Conservation (phyloP, 75 land plant species). For the Azolla pinnata region DNA sequence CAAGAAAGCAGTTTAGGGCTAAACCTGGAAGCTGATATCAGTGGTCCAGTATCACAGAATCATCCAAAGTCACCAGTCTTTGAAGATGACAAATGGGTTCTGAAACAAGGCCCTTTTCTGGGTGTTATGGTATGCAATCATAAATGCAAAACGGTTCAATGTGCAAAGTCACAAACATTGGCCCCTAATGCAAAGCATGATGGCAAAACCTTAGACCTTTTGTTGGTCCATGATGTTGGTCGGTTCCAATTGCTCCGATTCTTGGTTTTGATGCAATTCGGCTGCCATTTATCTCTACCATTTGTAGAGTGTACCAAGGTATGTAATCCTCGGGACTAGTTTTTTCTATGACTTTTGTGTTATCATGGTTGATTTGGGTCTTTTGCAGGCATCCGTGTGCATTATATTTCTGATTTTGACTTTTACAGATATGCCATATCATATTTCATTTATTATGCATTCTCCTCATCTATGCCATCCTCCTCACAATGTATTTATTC, state of each 20-base stretch:
- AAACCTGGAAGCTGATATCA: not conserved
- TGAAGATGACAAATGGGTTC: slow-evolving; percentile 16
- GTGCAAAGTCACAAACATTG: slow-evolving; percentile 22
- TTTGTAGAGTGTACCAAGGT: slow-evolving; percentile 38
- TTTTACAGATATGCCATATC: not conserved
- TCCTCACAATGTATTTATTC: not conserved
- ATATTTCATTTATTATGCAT: not conserved
- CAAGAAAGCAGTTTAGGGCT: not conserved
- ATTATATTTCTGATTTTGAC: not conserved
- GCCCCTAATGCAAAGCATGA: slow-evolving; percentile 33
- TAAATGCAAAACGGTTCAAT: slow-evolving; percentile 35
- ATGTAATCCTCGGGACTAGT: not conserved
- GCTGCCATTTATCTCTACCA: slow-evolving; percentile 27
- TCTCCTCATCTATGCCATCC: not conserved
- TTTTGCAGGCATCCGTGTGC: not conserved
- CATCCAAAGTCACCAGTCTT: not conserved
- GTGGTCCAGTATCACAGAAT: not conserved
- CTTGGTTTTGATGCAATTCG: slow-evolving; percentile 28
- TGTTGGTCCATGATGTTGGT: slow-evolving; percentile 24
- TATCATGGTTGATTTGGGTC: not conserved
- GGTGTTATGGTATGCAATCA: slow-evolving; percentile 36
- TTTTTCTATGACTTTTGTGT: not conserved
- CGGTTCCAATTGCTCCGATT: slow-evolving; percentile 27
- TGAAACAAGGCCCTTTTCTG: slow-evolving; percentile 21
- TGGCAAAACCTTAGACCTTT: slow-evolving; percentile 24